phyloP scores from a whole-genome alignment of 148 eudicot genomes.

The Rhododendron henanense region DNA sequence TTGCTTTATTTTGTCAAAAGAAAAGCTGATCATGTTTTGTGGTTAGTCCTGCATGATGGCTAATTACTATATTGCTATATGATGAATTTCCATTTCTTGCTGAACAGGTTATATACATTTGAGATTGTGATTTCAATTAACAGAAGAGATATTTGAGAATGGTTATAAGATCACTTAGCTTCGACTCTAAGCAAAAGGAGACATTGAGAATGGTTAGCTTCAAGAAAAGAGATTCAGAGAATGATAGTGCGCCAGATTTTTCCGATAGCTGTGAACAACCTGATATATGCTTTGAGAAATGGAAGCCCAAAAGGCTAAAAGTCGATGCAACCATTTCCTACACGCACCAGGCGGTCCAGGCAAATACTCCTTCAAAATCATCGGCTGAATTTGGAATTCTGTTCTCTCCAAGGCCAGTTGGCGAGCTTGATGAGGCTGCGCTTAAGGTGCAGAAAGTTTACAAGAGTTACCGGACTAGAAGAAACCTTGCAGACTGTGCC shows the following conservation, averaged over 20 bases:
- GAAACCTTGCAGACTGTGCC: slow-evolving; percentile 29
- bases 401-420: slow-evolving; percentile 2
- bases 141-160: not conserved
- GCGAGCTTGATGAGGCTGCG: slow-evolving; percentile 20
- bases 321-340: slow-evolving; percentile 8
- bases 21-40: not conserved
- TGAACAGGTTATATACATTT: not conserved
- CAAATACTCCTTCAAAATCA: not conserved
- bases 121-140: not conserved
- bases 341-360: not conserved
- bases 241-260: not conserved
- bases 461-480: slow-evolving; percentile 25
- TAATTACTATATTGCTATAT: no score
- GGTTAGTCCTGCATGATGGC: not conserved
- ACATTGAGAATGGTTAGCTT: slow-evolving; percentile 3
- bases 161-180: slow-evolving; percentile 2
- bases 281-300: not conserved
- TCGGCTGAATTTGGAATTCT: not conserved
- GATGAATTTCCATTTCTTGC: not conserved
- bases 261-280: slow-evolving; percentile 1
- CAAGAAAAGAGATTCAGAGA: slow-evolving; percentile 7
- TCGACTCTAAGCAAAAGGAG: not conserved
- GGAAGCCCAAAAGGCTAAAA: slow-evolving; percentile 1
- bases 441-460: slow-evolving; percentile 22
- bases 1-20: not conserved